These are phyloP conservation scores for Fistulinella prunicolor DNA, from an alignment of 768 basidiomycete genomes.

Conservation along the genomic window DNA sequence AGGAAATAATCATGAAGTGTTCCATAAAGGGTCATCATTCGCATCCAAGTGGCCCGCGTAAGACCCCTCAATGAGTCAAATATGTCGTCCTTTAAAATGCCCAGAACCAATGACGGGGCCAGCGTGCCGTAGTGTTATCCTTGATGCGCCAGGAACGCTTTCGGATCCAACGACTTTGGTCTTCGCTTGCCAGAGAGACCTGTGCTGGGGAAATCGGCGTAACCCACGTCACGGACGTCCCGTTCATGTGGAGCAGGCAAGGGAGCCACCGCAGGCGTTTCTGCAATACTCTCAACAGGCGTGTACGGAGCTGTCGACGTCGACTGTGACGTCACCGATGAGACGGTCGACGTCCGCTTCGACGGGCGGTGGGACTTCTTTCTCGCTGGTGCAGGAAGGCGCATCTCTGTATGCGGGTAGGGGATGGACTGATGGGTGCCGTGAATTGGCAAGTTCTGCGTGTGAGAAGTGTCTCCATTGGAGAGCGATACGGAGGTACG, in stretches of 20 bases:
- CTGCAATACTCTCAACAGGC: slow-evolving; percentile 33
- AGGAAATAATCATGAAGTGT: no score
- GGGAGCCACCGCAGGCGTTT: slow-evolving; percentile 17
- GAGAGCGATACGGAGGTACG: slow-evolving; percentile 54
- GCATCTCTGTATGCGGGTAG: slow-evolving; percentile 30
- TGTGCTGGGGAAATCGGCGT: slow-evolving; percentile 35
- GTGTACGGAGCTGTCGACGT: slow-evolving; percentile 43
- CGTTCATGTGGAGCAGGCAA: slow-evolving; percentile 31
- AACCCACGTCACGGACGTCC: slow-evolving; percentile 27
- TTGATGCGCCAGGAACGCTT: slow-evolving; percentile 38
- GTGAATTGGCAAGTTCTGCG: slow-evolving; percentile 25
- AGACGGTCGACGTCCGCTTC: slow-evolving; percentile 35
- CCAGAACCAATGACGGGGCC: no score
- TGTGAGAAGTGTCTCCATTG: slow-evolving; percentile 17
- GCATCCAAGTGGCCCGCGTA: no score
- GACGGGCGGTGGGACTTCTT: slow-evolving; percentile 23
- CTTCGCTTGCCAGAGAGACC: slow-evolving; percentile 34
- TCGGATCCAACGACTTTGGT: slow-evolving; percentile 37
- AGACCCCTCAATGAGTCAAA: no score
- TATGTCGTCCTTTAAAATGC: no score
- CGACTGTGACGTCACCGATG: slow-evolving; percentile 45
- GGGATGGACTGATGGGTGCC: slow-evolving; percentile 24
- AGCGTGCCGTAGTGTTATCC: no score
- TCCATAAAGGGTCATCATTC: no score
- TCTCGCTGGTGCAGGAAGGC: slow-evolving; percentile 14